phyloP scores from a whole-genome alignment of 192 early-diverging fungal species.

The Coemansia guatemalensis region DNA sequence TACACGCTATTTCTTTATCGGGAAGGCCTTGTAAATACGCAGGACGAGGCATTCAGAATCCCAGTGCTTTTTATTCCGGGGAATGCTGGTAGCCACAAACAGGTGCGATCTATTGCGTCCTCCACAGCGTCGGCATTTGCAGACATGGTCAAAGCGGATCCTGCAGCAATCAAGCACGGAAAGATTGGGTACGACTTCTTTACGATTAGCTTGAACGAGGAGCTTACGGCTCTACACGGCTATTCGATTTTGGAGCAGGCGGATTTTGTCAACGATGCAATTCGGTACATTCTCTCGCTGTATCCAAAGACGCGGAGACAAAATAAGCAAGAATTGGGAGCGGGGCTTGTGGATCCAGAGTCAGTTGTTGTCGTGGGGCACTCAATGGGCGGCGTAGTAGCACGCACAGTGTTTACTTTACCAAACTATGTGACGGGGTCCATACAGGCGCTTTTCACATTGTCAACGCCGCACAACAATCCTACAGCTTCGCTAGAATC shows the following conservation, averaged over 20 bases:
- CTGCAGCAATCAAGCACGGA: constrained; percentile 21
- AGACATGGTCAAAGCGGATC: constrained; percentile 26
- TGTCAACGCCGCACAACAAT: constrained; percentile 83
- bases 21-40: constrained; percentile 57
- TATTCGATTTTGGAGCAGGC: constrained; percentile 85
- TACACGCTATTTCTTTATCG: constrained; percentile 78
- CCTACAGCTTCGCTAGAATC: constrained; percentile 76
- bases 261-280: constrained; percentile 75
- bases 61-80: constrained; percentile 95
- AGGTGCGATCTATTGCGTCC: constrained; percentile 83
- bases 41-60: constrained; percentile 60
- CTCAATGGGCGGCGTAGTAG: constrained; percentile 98
- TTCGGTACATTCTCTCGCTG: constrained; percentile 71
- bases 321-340: constrained; percentile 16
- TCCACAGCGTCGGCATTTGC: constrained; percentile 63
- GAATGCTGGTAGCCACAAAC: constrained; percentile 90
- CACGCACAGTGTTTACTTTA: constrained; percentile 71
- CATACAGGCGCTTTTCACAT: constrained; percentile 80
- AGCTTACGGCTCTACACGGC: constrained; percentile 87
- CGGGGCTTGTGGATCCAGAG: constrained; percentile 54
- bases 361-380: constrained; percentile 88
- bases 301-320: constrained; percentile 57
- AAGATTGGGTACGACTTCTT: constrained; percentile 54
- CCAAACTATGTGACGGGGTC: constrained; percentile 68
- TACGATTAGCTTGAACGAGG: constrained; percentile 82